A percentile compares a stretch with the other conserved stretches of the same genome.
phyloP scores from a whole-genome alignment of 257 asterid species.

The Petrea volubilis region DNA sequence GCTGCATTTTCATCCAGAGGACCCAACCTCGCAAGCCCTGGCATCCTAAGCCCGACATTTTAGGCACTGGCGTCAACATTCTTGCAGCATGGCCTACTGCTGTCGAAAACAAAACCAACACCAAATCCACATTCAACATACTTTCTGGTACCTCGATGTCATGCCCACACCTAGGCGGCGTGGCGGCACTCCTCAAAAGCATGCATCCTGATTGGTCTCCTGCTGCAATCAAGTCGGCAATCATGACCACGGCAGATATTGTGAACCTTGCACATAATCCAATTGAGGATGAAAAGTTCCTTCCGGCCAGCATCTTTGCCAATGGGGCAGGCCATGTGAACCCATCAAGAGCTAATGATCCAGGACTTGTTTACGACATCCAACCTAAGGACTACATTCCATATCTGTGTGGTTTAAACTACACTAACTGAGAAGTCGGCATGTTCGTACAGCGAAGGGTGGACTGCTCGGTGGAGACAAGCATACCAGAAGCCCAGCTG shows the following conservation, averaged over 20 bases:
- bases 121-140: too few relatives aligned
- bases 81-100: constrained; percentile 45
- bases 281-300: neutral
- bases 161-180: too few relatives aligned
- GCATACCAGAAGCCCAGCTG: constrained; percentile 36
- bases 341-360: constrained; percentile 32
- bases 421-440: constrained; percentile 35
- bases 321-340: constrained; percentile 50
- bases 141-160: too few relatives aligned
- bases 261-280: neutral
- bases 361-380: too few relatives aligned
- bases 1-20: constrained; percentile 31
- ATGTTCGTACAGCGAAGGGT: constrained; percentile 15
- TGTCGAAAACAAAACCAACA: constrained; percentile 26
- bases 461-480: constrained; percentile 26
- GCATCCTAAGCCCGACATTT: constrained; percentile 32
- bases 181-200: too few relatives aligned
- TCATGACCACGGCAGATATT: neutral
- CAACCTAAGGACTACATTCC: constrained; percentile 43
- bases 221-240: too few relatives aligned
- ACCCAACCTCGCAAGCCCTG: constrained; percentile 20
- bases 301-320: constrained; percentile 28
- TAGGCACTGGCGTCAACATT: constrained; percentile 26
- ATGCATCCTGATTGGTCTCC: too few relatives aligned
- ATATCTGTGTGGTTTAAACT: constrained; percentile 52